Percentiles rank a stretch among this genome's conserved stretches.
Conservation (phyloP, 2,329 filamentous ascomycete species). For the Cladophialophora carrionii region DNA sequence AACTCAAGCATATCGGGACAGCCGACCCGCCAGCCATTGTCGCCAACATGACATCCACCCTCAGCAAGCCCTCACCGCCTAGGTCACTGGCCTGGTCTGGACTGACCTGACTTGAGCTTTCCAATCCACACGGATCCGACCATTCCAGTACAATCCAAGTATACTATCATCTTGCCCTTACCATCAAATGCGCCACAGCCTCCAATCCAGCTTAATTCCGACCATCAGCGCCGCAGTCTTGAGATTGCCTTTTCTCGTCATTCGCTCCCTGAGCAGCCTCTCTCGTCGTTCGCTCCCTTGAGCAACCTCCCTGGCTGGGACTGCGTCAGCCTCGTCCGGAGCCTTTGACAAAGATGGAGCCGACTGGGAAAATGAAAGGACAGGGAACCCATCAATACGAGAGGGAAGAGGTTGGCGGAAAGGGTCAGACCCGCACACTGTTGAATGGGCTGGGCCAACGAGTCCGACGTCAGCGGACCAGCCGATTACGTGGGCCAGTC, state of each 20-base stretch:
- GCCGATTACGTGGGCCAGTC: conserved; percentile 25
- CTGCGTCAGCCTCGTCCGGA: background rate
- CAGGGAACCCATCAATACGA: background rate
- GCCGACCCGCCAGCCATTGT: background rate
- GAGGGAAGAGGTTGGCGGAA: background rate
- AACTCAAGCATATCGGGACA: background rate
- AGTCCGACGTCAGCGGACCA: conserved; percentile 45
- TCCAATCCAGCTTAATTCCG: conserved; percentile 67
- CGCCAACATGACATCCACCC: background rate
- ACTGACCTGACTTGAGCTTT: background rate
- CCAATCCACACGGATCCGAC: conserved; percentile 22
- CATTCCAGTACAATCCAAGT: conserved; percentile 58
- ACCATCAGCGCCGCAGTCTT: conserved; percentile 63
- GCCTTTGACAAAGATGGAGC: background rate
- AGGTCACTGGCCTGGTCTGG: background rate
- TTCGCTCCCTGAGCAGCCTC: conserved; percentile 52
- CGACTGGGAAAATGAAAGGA: background rate
- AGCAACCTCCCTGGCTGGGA: conserved; percentile 55
- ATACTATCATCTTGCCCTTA: conserved; percentile 64
- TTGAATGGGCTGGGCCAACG: conserved; percentile 47
- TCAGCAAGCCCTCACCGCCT: too few species aligned
- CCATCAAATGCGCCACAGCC: conserved; percentile 65
- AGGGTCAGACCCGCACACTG: conserved; percentile 12
- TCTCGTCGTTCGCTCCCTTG: conserved; percentile 51
- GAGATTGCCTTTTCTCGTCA: conserved; percentile 60